Percentiles rank a stretch among this genome's conserved stretches.
Evolutionary conservation across 2,329 filamentous ascomycete genomes (phyloP).

Genomic region (Seiridium cupressi): DNA sequence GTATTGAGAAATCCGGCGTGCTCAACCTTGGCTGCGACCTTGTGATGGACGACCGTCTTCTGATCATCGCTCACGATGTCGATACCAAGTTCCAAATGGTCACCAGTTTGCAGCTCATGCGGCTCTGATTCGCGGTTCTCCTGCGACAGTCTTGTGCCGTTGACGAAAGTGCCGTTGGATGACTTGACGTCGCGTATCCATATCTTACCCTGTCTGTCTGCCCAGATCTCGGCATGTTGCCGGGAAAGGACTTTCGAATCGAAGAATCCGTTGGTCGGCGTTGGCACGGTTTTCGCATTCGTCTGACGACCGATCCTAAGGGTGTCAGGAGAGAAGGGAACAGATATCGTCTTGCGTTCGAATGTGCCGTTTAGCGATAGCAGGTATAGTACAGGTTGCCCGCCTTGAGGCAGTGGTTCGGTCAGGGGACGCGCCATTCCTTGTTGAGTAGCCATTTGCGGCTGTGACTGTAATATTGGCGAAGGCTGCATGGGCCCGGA

Average conservation of each 20-base stretch:
- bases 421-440: constrained; percentile 62
- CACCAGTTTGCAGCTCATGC: constrained; percentile 86
- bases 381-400: constrained; percentile 78
- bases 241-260: constrained; percentile 97
- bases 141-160: constrained; percentile 82
- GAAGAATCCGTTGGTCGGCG: constrained; percentile 89
- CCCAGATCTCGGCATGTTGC: constrained; percentile 95
- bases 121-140: constrained; percentile 97
- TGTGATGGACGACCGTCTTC: constrained; percentile 97
- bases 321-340: constrained; percentile 92
- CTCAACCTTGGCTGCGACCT: constrained; percentile 95
- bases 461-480: constrained; percentile 35
- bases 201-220: constrained; percentile 77
- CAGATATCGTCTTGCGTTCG: constrained; percentile 91
- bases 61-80: constrained; percentile 99
- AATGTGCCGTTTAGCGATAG: constrained; percentile 94
- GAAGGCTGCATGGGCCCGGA: constrained; percentile 35
- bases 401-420: constrained; percentile 61
- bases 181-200: constrained; percentile 98
- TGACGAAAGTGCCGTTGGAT: constrained; percentile 98
- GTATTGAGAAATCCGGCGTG: constrained; percentile 82
- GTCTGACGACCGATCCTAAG: constrained; percentile 94
- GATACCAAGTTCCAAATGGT: constrained; percentile 92
- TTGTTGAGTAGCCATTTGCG: constrained; percentile 38
- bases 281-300: constrained; percentile 93